These are phyloP conservation scores for Penicillium simplicissimum DNA, from an alignment of 495 filamentous ascomycete genomes.

Conservation along the genomic window DNA sequence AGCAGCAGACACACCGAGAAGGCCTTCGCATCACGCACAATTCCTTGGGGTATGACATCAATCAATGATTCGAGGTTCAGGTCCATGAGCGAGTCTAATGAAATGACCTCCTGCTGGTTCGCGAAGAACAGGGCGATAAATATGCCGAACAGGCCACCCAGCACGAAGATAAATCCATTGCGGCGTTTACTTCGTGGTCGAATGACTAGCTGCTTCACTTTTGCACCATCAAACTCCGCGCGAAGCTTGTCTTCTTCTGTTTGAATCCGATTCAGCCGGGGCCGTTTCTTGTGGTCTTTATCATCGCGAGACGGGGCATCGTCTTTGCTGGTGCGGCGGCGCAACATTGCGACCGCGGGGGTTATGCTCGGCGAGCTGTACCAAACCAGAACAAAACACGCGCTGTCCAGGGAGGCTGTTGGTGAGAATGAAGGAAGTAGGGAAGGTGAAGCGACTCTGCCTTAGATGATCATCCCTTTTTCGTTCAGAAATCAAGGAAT, in stretches of 20 bases:
- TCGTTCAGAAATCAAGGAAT: slow-evolving; percentile 12
- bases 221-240: slow-evolving; percentile 25
- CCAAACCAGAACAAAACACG: neutral
- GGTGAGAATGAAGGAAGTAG: slow-evolving; percentile 7
- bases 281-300: slow-evolving; percentile 19
- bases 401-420: neutral
- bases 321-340: slow-evolving; percentile 45
- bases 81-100: slow-evolving; percentile 74
- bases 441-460: neutral
- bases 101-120: slow-evolving; percentile 78
- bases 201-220: slow-evolving; percentile 45
- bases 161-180: slow-evolving; percentile 74
- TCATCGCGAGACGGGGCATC: slow-evolving; percentile 22
- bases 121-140: slow-evolving; percentile 82
- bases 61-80: slow-evolving; percentile 80
- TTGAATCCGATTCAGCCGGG: slow-evolving; percentile 13
- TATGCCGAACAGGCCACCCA: slow-evolving; percentile 84
- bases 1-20: slow-evolving; percentile 60
- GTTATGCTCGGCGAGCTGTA: slow-evolving; percentile 1
- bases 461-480: neutral
- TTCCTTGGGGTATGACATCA: slow-evolving; percentile 78
- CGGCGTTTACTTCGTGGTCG: slow-evolving; percentile 64
- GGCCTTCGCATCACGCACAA: slow-evolving; percentile 80
- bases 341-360: slow-evolving; percentile 37
- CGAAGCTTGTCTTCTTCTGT: slow-evolving; percentile 29